Base-by-base conservation (phyloP, 768 basidiomycete genomes). In the Lactarius psammicola region DNA sequence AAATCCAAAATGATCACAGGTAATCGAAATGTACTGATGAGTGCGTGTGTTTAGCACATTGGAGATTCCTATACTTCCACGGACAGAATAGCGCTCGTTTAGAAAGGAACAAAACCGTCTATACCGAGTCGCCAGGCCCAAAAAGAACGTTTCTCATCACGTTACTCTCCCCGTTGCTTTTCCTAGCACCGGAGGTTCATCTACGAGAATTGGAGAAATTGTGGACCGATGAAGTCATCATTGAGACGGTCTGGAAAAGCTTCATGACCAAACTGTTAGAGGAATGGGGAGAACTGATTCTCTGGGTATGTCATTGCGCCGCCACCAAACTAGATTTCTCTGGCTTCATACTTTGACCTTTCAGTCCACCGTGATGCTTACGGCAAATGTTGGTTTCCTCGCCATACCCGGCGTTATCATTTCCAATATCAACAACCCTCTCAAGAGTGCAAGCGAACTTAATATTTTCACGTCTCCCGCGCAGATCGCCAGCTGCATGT, bases 141-240 rank as follows among this genome's bases (percentile, higher is more conserved):
- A 30, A 65, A 20, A 65, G 63, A 31, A 55, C 69, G 0, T 34
- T 38, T 1, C 61, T 70, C 4, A 70, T 68, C 57, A 65, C 67
- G 8, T 9, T 63, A 3, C 28, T 63, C 5, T 68, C 69, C 1
- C 69, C 62, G 2, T 3, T 63, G 26, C 61, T 70, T 13, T 70
- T 70, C 64, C 44, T 65, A 5, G 67, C 64, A 4, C 69, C 69
- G 0, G 67, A 68, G 38, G 67, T 49, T 30, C 64, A 68, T 56
- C 56, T 70, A n/a, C 60, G 13, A 15, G 67, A 70, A 11, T n/a
- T 68, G 42, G 67, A 68, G 26, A 59, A 38, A 34, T 31, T 65
- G 46, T 70, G 64, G 60, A 59, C 58, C 0, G 67, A 70, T 55
- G 60, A 57, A 8, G 33, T 68, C 28, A 59, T 70, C 17, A 56